These are phyloP conservation scores for Krasilnikovozyma curviuscula DNA, from an alignment of 768 basidiomycete species.

Conservation along the genomic window DNA sequence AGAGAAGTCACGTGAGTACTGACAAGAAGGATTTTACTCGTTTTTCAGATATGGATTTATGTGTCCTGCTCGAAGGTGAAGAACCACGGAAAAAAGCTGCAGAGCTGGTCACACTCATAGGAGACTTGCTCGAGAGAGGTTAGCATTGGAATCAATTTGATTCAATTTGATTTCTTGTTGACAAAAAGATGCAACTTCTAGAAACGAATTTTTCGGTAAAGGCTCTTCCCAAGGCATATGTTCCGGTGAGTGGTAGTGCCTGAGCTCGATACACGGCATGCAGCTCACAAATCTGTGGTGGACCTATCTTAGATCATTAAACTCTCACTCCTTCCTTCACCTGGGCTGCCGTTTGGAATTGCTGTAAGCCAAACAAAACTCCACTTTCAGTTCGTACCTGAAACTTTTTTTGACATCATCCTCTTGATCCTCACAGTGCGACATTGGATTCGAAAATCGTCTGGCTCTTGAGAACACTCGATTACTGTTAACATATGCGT, in stretches of 20 bases:
- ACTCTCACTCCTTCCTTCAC: conserved; percentile 55
- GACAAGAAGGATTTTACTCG: too few species aligned
- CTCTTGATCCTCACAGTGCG: conserved; percentile 36
- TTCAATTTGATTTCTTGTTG: background rate
- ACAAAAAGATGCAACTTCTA: conserved; percentile 23
- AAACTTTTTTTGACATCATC: background rate
- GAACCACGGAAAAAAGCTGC: conserved; percentile 51
- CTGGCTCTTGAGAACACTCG: conserved; percentile 93
- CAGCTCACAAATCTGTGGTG: background rate
- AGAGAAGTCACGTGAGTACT: too few species aligned
- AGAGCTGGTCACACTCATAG: conserved; percentile 84
- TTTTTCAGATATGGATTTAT: conserved; percentile 97
- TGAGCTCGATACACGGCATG: background rate
- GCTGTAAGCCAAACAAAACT: conserved; percentile 27
- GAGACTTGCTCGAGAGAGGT: conserved; percentile 85
- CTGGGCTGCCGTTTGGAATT: conserved; percentile 54
- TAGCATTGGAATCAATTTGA: conserved; percentile 25
- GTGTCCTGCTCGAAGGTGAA: conserved; percentile 80
- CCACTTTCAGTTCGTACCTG: background rate
- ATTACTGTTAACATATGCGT: conserved; percentile 81
- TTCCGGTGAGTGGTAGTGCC: background rate
- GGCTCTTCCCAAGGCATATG: conserved; percentile 63
- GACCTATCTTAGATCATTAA: conserved; percentile 51
- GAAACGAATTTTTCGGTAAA: conserved; percentile 95
- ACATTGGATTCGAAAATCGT: conserved; percentile 96